Base-by-base conservation (phyloP, 2,329 filamentous ascomycete species). In the Pseudohalonectria lignicola region DNA sequence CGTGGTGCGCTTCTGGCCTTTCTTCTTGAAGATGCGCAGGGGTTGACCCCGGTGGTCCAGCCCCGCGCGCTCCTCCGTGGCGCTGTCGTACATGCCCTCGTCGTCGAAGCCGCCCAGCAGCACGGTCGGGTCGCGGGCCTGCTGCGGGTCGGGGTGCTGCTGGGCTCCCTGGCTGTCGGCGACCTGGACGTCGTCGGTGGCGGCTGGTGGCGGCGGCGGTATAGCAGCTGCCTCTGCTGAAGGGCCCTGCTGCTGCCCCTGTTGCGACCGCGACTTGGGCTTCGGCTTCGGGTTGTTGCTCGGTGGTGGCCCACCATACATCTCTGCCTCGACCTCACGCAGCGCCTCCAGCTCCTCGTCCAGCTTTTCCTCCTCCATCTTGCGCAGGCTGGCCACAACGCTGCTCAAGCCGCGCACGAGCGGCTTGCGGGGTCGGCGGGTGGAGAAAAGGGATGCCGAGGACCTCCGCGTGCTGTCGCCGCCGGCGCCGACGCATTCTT, bases 1-100 rank as follows among this genome's bases (percentile, higher is more conserved):
- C 3, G 85, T 90, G 39, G 83, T 86, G 43, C 85, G 69, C 64
- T 92, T 92, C 54, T 84, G 73, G 0, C 83, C 84, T 63, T 84
- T 85, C 71, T 92, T 92, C 67, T 88, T 90, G 65, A 73, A 90
- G 2, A 74, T 59, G 39, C 69, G 74, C 28, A 77, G 54, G 3
- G 77, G 77, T 44, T 72, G 66, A 2, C 76, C 76, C 48, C 76
- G 61, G n/a, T 63, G 64, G 37, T 64, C 74, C 11, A 69, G 40
- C 16, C 47, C 45, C n/a, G 57, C 53, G 8, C 34, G 38, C 4
- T 54, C 52, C 1, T 64, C 59, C 2, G 71, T 69, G n/a, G 73
- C 69, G 43, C 70, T 72, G 52, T 80, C 76, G 49, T 74, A 72
- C 42, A 66, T 49, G 7, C 50, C 66, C 48, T 80, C 77, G 40